Base-by-base conservation (phyloP, 495 filamentous ascomycete genomes). In the Hyaloscypha bicolor region DNA sequence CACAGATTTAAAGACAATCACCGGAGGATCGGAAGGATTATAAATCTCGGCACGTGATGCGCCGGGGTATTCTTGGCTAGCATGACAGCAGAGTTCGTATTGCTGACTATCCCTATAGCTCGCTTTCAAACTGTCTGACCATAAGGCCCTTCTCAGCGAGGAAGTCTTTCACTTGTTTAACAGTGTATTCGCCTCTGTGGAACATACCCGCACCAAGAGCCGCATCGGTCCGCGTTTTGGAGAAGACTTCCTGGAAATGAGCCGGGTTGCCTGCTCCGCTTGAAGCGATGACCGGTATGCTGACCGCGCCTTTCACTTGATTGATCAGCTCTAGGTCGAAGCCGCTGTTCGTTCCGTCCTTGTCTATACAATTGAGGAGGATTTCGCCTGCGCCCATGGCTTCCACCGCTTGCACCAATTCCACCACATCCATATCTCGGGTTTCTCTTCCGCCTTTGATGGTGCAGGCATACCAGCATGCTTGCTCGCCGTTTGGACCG, bases 381-480 rank as follows among this genome's bases (percentile, higher is more conserved):
- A 98, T 92, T 81, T 99, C 95, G 22, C 95, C 95, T 2, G 92
- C 88, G 12, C 95, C 95, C 93, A 99, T 95, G 3, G 92, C 93
- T 79, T 98, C 94, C 21, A 98, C 96, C 9, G 95, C 95, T 70
- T 84, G 84, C 6, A 90, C 90, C 2, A 99, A 82, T 75, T 98
- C 90, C 9, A 90, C 85, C 11, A 97, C 95, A 76, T 97, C 93
- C 59, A 99, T 80, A 72, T 98, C 94, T 22, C 93, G 84, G 9
- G 89, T 91, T 79, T 99, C 95, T 45, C 95, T 85, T 4, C 95
- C 95, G 25, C 95, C 95, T 82, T 93, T 97, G 76, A 96, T 91
- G 14, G 95, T 99, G 78, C 94, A 97, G 63, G 97, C 94, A 70
- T 98, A 99, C 95, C 95, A 99, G 80, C 93, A 97, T 78, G 87